A percentile compares a stretch with the other conserved stretches of the same genome.
phyloP scores from a whole-genome alignment of 768 basidiomycete genomes.

The Fomitopsis serialis region DNA sequence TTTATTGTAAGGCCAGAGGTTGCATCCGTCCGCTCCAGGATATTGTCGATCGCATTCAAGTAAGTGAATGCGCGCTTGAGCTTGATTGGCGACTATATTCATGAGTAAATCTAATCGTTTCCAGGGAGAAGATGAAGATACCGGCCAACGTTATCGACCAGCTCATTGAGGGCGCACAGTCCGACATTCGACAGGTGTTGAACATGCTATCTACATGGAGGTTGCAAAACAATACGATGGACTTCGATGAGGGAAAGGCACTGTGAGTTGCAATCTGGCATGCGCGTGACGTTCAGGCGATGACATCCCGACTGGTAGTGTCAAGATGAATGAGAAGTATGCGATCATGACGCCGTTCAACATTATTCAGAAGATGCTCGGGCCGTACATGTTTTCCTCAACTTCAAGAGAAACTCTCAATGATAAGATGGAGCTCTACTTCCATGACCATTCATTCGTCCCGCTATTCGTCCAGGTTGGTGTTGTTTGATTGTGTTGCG shows the following conservation, averaged over 20 bases:
- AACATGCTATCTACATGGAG: conserved; percentile 99
- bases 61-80: no score
- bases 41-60: conserved; percentile 89
- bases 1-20: conserved; percentile 63
- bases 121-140: conserved; percentile 90
- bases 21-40: conserved; percentile 71
- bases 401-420: conserved; percentile 77
- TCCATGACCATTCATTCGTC: conserved; percentile 92
- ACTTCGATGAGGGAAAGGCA: conserved; percentile 88
- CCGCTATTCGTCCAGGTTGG: conserved; percentile 93
- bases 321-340: conserved; percentile 90
- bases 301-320: conserved; percentile 33
- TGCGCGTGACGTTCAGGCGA: not conserved
- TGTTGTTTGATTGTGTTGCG: not conserved
- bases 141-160: conserved; percentile 90
- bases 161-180: conserved; percentile 82
- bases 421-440: conserved; percentile 95
- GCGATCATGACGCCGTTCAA: conserved; percentile 89
- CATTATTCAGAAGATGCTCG: conserved; percentile 82
- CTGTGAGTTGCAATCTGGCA: conserved; percentile 22
- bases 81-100: no score
- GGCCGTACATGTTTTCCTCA: conserved; percentile 84
- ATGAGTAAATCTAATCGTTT: not conserved
- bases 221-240: conserved; percentile 73
- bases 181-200: conserved; percentile 94